phyloP scores from a whole-genome alignment of 2,329 filamentous ascomycete species.

The Colletotrichum paranaense region DNA sequence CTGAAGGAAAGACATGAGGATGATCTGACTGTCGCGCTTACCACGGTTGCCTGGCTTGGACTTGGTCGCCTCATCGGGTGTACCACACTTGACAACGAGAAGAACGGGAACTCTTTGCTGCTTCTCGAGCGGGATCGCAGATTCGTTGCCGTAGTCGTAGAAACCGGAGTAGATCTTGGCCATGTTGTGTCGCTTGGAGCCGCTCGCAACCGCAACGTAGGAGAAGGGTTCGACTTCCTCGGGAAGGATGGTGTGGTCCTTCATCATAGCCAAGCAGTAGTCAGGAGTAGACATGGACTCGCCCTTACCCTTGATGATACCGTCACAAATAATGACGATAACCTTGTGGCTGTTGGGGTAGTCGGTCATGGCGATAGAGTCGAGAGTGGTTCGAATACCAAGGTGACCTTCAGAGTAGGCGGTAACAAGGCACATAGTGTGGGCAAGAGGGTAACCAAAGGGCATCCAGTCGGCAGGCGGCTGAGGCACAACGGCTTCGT shows the following conservation, averaged over 20 bases:
- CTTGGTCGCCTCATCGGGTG: slow-evolving; percentile 82
- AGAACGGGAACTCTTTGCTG: slow-evolving; percentile 99
- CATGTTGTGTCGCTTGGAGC: slow-evolving; percentile 99
- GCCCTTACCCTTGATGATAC: slow-evolving; percentile 95
- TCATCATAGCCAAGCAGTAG: slow-evolving; percentile 92
- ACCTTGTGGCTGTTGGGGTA: slow-evolving; percentile 99
- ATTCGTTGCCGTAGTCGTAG: slow-evolving; percentile 92
- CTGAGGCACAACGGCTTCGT: slow-evolving; percentile 94
- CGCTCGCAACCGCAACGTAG: slow-evolving; percentile 95
- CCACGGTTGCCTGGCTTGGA: slow-evolving; percentile 96
- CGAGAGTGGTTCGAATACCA: slow-evolving; percentile 90
- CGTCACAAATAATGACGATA: slow-evolving; percentile 95
- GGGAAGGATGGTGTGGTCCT: slow-evolving; percentile 82
- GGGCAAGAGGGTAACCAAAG: slow-evolving; percentile 93
- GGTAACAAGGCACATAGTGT: slow-evolving; percentile 93
- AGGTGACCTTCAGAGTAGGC: slow-evolving; percentile 97
- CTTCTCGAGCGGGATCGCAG: slow-evolving; percentile 82
- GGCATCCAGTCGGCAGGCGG: slow-evolving; percentile 97
- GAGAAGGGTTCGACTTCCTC: slow-evolving; percentile 91
- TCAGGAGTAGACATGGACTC: slow-evolving; percentile 90
- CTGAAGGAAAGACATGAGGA: slow-evolving; percentile 98
- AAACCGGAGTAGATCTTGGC: slow-evolving; percentile 98
- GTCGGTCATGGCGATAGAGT: slow-evolving; percentile 97
- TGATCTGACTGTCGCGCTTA: slow-evolving; percentile 98
- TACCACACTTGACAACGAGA: slow-evolving; percentile 94